A percentile compares a stretch with the other conserved stretches of the same genome.
Evolutionary conservation across 352 stramenopile genomes (phyloP).

Genomic region (Pythium scleroteichum): DNA sequence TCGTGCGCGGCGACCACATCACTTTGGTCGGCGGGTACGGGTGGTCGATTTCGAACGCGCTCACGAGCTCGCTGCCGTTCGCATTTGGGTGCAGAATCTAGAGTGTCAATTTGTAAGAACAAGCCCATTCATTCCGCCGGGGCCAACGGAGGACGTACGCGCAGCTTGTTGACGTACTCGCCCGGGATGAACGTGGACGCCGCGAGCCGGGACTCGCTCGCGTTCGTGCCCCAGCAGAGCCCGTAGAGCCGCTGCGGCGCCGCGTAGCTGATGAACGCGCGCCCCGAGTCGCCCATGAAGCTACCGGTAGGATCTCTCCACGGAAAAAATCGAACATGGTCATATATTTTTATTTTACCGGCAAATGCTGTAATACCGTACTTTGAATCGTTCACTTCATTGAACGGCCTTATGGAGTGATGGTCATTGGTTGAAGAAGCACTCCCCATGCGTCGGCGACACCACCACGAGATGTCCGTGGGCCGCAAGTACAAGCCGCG

Average conservation of each 20-base stretch:
- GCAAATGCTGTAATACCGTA: background rate
- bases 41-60: conserved; percentile 75
- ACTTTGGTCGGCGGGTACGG: conserved; percentile 88
- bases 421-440: conserved; percentile 15
- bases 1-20: conserved; percentile 77
- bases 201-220: conserved; percentile 62
- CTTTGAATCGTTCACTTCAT: too few species aligned
- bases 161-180: conserved; percentile 89
- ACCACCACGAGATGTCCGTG: background rate
- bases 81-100: conserved; percentile 66
- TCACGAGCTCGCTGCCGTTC: conserved; percentile 58
- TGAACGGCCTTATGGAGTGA: conserved; percentile 3
- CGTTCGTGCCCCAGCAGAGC: conserved; percentile 70
- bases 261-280: conserved; percentile 71
- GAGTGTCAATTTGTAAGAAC: too few species aligned
- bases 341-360: conserved; percentile 2
- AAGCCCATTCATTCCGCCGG: too few species aligned
- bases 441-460: conserved; percentile 12
- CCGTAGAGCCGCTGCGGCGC: conserved; percentile 71
- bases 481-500: conserved; percentile 6
- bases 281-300: conserved; percentile 14
- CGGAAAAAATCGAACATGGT: background rate
- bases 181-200: conserved; percentile 79
- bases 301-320: too few species aligned
- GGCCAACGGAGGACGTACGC: conserved; percentile 39